Percentiles rank a stretch among this genome's conserved stretches.
Evolutionary conservation across 2,329 filamentous ascomycete species (phyloP).

Genomic region (Ceratocystis cacaofunesta): DNA sequence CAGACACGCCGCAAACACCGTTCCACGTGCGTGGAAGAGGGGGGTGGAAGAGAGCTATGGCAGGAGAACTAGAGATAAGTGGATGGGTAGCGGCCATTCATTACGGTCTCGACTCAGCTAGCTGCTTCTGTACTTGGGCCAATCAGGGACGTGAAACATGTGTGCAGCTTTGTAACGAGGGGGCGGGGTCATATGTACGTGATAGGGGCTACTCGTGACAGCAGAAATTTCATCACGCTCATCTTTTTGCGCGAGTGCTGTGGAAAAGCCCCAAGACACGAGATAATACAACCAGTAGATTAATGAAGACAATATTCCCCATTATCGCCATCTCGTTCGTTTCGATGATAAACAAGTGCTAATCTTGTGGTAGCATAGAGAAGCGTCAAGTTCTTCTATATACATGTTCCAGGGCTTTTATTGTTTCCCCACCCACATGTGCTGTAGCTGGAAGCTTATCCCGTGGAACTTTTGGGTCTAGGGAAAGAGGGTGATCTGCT

Average conservation of each 20-base stretch:
- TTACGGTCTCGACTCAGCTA: neutral
- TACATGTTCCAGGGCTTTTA: neutral
- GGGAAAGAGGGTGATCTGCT: neutral
- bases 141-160: neutral
- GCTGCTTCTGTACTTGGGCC: neutral
- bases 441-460: too few species aligned
- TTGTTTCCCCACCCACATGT: too few species aligned
- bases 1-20: neutral
- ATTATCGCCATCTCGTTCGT: neutral
- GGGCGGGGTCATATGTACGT: neutral
- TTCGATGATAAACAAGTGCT: neutral
- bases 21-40: neutral
- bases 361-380: neutral
- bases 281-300: neutral
- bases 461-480: neutral
- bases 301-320: neutral
- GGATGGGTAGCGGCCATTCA: neutral
- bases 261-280: neutral
- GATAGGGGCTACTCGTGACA: neutral
- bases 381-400: neutral
- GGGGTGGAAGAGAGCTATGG: neutral
- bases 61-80: neutral
- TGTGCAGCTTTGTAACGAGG: neutral
- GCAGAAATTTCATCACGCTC: neutral
- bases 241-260: neutral